These are phyloP conservation scores for Cornus controversa DNA, from an alignment of 148 eudicot species.

Conservation along the genomic window DNA sequence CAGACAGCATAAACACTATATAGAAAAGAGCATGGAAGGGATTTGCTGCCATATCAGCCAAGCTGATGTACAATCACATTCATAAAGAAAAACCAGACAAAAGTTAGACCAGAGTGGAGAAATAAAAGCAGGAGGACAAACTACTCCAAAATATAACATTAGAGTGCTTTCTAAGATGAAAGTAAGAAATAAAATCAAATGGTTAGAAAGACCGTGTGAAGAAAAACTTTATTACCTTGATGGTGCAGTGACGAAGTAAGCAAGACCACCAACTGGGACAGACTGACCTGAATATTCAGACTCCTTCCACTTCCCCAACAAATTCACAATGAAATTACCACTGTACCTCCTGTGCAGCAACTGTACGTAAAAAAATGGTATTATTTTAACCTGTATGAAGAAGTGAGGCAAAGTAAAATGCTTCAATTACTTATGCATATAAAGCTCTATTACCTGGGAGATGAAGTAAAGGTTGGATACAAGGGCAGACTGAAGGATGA, in stretches of 20 bases:
- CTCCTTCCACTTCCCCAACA: slow-evolving; percentile 84
- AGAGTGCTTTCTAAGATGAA: no score
- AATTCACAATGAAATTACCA: slow-evolving; percentile 67
- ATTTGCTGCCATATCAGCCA: slow-evolving; percentile 85
- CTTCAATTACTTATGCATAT: not conserved
- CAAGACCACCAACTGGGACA: slow-evolving; percentile 91
- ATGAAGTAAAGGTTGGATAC: slow-evolving; percentile 86
- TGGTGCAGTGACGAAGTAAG: slow-evolving; percentile 84
- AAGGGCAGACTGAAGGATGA: slow-evolving; percentile 88
- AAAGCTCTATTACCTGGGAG: slow-evolving; percentile 56
- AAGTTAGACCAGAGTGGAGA: not conserved
- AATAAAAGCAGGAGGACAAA: not conserved
- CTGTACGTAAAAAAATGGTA: slow-evolving; percentile 25
- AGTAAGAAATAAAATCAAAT: not conserved
- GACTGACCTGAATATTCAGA: slow-evolving; percentile 80
- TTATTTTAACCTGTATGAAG: not conserved
- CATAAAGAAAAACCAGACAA: not conserved
- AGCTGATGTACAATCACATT: slow-evolving; percentile 41
- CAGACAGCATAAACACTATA: slow-evolving; percentile 76
- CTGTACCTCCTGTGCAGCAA: slow-evolving; percentile 68
- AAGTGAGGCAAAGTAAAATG: not conserved
- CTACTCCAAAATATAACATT: not conserved
- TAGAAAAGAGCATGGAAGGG: slow-evolving; percentile 89
- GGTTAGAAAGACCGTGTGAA: not conserved
- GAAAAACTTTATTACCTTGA: slow-evolving; percentile 46